Conservation (phyloP, 495 filamentous ascomycete species). For the Lasiosphaeria ovina region DNA sequence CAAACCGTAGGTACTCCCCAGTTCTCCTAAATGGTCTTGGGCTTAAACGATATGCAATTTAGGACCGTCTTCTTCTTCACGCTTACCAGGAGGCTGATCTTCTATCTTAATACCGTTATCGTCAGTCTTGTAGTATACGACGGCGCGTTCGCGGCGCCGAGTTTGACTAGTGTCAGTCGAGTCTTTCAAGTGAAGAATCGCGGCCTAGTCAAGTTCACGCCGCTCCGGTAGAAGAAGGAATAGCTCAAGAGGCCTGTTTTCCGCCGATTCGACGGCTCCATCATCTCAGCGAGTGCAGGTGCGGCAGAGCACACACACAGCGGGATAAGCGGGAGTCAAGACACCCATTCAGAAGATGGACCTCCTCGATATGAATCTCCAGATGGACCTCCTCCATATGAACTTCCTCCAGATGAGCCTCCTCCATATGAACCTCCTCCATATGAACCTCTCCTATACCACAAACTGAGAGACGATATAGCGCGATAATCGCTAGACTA, state of each 20-base stretch:
- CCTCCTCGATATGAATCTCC: too few relatives aligned
- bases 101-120: conserved; percentile 1
- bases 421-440: not conserved
- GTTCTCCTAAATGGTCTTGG: too few relatives aligned
- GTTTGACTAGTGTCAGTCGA: not conserved
- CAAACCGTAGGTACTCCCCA: not conserved
- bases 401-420: too few relatives aligned
- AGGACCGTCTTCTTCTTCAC: conserved; percentile 4
- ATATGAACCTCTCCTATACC: conserved; percentile 7
- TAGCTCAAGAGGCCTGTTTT: not conserved
- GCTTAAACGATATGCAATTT: not conserved
- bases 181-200: not conserved
- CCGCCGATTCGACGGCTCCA: not conserved
- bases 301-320: too few relatives aligned
- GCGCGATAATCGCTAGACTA: conserved; percentile 19
- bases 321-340: too few relatives aligned
- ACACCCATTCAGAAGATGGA: too few relatives aligned
- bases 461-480: conserved; percentile 15
- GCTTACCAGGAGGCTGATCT: not conserved
- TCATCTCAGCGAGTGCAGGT: too few relatives aligned
- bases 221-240: not conserved
- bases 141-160: not conserved
- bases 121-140: not conserved
- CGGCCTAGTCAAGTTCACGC: not conserved
- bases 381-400: too few relatives aligned